phyloP scores from a whole-genome alignment of 2,329 filamentous ascomycete species.

The Alternaria atra region DNA sequence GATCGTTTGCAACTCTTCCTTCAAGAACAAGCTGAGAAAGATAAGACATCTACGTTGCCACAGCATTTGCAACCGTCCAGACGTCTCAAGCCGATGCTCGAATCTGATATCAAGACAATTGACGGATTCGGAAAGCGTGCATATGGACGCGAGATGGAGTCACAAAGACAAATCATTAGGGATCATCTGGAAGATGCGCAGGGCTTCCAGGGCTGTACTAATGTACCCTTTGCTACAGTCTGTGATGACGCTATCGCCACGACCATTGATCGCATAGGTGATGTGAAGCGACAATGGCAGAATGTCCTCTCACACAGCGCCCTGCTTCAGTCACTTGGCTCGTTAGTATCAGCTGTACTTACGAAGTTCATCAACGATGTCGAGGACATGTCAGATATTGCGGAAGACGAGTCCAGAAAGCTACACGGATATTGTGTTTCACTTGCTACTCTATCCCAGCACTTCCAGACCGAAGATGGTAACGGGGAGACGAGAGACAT shows the following conservation, averaged over 20 bases:
- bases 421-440: slow-evolving; percentile 66
- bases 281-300: slow-evolving; percentile 66
- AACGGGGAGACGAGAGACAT: slow-evolving; percentile 58
- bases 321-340: slow-evolving; percentile 69
- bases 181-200: slow-evolving; percentile 71
- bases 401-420: slow-evolving; percentile 68
- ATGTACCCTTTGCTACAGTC: slow-evolving; percentile 66
- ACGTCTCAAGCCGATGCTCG: slow-evolving; percentile 59
- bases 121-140: slow-evolving; percentile 68
- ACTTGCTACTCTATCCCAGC: slow-evolving; percentile 63
- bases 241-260: slow-evolving; percentile 68
- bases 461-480: slow-evolving; percentile 62
- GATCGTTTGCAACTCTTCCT: slow-evolving; percentile 62
- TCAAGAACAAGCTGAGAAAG: slow-evolving; percentile 53
- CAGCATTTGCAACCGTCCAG: slow-evolving; percentile 44
- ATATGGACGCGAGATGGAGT: slow-evolving; percentile 71
- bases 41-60: slow-evolving; percentile 42
- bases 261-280: slow-evolving; percentile 65
- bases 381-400: slow-evolving; percentile 70
- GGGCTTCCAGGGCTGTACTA: slow-evolving; percentile 68
- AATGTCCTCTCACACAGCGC: slow-evolving; percentile 67
- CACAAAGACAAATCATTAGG: slow-evolving; percentile 68
- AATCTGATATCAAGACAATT: slow-evolving; percentile 63
- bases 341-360: slow-evolving; percentile 65
- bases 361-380: slow-evolving; percentile 69